phyloP scores from a whole-genome alignment of 768 basidiomycete genomes.

The Kwoniella shandongensis region DNA sequence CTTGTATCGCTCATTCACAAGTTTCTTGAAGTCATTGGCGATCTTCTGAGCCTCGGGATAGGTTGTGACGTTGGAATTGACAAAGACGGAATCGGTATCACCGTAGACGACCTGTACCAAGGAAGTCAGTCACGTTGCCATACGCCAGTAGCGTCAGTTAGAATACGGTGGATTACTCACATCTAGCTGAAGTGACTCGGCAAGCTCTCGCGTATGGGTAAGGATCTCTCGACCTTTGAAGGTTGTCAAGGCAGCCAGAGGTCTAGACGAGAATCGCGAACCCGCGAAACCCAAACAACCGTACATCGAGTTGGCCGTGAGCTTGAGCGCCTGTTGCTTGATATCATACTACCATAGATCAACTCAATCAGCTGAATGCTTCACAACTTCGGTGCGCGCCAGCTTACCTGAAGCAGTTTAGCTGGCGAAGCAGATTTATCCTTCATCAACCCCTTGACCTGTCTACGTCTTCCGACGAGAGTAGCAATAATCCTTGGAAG shows the following conservation, averaged over 20 bases:
- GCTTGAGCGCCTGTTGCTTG: conserved; percentile 92
- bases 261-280: conserved; percentile 92
- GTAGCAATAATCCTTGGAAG: conserved; percentile 98
- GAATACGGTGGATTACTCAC: conserved; percentile 61
- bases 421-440: conserved; percentile 67
- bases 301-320: conserved; percentile 99
- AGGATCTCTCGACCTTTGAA: conserved; percentile 97
- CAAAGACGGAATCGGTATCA: conserved; percentile 97
- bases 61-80: conserved; percentile 90
- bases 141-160: neutral
- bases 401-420: conserved; percentile 74
- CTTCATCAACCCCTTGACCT: conserved; percentile 94
- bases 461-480: conserved; percentile 80
- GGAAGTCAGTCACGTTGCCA: too few relatives aligned
- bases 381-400: neutral
- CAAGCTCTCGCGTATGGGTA: conserved; percentile 86
- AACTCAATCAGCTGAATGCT: neutral
- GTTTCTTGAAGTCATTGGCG: conserved; percentile 87
- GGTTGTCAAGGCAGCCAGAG: conserved; percentile 94
- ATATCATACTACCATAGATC: conserved; percentile 73
- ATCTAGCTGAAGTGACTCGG: conserved; percentile 83
- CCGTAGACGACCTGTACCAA: conserved; percentile 85
- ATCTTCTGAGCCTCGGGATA: conserved; percentile 87
- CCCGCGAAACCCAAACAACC: conserved; percentile 98
- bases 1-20: conserved; percentile 91